Evolutionary conservation across 2,329 filamentous ascomycete genomes (phyloP).

Genomic region (Pseudovirgaria hyperparasitica): DNA sequence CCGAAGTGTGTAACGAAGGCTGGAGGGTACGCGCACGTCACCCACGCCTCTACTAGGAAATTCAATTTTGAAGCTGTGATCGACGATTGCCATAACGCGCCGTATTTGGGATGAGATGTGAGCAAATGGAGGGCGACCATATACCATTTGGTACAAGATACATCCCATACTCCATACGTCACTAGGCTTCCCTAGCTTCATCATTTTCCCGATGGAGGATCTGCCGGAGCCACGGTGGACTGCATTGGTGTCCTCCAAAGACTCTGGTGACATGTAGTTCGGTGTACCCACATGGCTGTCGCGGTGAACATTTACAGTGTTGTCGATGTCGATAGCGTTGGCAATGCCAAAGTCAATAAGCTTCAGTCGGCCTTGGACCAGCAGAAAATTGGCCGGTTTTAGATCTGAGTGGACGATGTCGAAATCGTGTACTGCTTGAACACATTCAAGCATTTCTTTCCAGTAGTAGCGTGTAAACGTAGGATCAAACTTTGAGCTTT

Average conservation of each 20-base stretch:
- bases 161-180: slow-evolving; percentile 96
- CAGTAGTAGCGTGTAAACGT: slow-evolving; percentile 95
- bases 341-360: slow-evolving; percentile 98
- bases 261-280: slow-evolving; percentile 98
- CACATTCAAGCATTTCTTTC: slow-evolving; percentile 98
- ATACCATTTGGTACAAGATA: slow-evolving; percentile 96
- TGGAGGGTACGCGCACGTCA: slow-evolving; percentile 41
- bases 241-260: slow-evolving; percentile 75
- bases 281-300: slow-evolving; percentile 92
- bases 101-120: slow-evolving; percentile 82
- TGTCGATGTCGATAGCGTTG: slow-evolving; percentile 87
- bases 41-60: slow-evolving; percentile 60
- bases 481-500: slow-evolving; percentile 63
- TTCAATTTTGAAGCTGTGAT: slow-evolving; percentile 60
- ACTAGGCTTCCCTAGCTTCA: slow-evolving; percentile 91
- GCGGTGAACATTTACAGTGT: slow-evolving; percentile 94
- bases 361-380: slow-evolving; percentile 82
- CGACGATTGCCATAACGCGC: slow-evolving; percentile 76
- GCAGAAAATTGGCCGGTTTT: slow-evolving; percentile 93
- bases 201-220: slow-evolving; percentile 51
- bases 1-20: slow-evolving; percentile 42
- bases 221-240: slow-evolving; percentile 28
- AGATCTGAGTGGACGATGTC: slow-evolving; percentile 96
- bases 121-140: slow-evolving; percentile 89
- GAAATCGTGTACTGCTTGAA: slow-evolving; percentile 74